Evolutionary conservation across 352 stramenopile genomes (phyloP), one percentile per base, ranked within the genome.

Genomic region (Blastocystis sp.): DNA sequence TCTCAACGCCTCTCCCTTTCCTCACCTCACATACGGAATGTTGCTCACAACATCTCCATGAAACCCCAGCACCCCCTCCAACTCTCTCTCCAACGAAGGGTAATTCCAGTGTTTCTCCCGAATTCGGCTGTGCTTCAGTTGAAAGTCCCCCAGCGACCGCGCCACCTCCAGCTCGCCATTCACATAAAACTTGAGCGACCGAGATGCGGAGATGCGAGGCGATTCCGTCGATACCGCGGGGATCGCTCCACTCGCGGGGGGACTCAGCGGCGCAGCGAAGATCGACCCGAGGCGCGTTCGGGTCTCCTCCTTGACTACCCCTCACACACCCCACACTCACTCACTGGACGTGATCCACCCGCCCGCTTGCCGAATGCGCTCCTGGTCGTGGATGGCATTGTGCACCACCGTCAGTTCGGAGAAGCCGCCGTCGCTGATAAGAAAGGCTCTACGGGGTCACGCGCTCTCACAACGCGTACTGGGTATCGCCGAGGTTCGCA

Each of bases 161-260:
- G 74, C 74, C 45, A 85, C 74, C n/a, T 85, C 74, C 21, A 85
- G n/a, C 31, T 85, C 74, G 24, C 74, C 74, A 31, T 85, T 85
- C 74, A 85, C 74, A 50, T 85, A 85, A 31, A 55, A 67, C 60
- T 69, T 66, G 24, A 55, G 45, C 45, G 45, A 55, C 45, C 45
- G 45, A 6, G 45, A 55, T 16, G 45, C 45, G 6, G 45, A 19
- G 6, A 55, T 6, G 6, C 45, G 0, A 0, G 45, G 45, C 45
- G 45, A 55, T 1, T 16, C 45, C 45, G 45, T 55, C 6, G 6
- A 6, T 16, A 55, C 45, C 45, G 16, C 16, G 6, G 45, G 45
- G 0, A 55, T 6, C 0, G 45, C 45, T 55, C 45, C 45, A 55
- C 16, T 16, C 6, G 45, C 45, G 16, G 45, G 9, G 45, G 16